Evolutionary conservation across 768 basidiomycete genomes (phyloP).

Genomic region (Ramaria rubella): DNA sequence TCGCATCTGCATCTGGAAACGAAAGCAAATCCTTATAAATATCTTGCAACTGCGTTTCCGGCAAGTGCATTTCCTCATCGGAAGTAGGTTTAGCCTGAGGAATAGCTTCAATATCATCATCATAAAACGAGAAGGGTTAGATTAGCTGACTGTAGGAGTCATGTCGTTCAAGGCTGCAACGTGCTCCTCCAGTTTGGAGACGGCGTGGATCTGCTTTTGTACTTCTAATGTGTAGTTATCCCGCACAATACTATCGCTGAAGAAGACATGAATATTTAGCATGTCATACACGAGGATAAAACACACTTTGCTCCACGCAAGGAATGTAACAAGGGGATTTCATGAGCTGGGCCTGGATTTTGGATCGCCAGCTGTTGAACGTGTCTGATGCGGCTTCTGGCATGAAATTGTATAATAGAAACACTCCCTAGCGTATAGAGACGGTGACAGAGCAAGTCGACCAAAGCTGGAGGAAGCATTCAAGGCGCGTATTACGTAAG

Average conservation of each 20-base stretch:
- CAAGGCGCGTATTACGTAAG: background rate
- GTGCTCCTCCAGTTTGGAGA: conserved; percentile 6
- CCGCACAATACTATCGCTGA: background rate
- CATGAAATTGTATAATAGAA: background rate
- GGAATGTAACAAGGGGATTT: background rate
- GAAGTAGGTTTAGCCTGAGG: too few species aligned
- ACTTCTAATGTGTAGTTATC: too few species aligned
- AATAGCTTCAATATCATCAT: background rate
- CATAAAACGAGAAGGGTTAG: background rate
- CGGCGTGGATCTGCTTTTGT: background rate
- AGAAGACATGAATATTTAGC: background rate
- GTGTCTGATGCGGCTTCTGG: background rate
- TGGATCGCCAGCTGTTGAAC: background rate
- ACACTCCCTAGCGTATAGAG: background rate
- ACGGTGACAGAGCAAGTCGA: conserved; percentile 3
- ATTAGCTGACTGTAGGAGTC: too few species aligned
- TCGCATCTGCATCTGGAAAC: background rate
- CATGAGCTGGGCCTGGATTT: background rate
- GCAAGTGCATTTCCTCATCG: background rate
- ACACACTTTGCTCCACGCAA: background rate
- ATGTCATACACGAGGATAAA: background rate
- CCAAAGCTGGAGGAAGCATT: conserved; percentile 2
- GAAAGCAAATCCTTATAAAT: conserved; percentile 7
- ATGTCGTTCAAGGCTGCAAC: conserved; percentile 1
- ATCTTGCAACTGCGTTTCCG: background rate